Conservation (phyloP, 768 basidiomycete species). For the Tricholoma saponaceum region DNA sequence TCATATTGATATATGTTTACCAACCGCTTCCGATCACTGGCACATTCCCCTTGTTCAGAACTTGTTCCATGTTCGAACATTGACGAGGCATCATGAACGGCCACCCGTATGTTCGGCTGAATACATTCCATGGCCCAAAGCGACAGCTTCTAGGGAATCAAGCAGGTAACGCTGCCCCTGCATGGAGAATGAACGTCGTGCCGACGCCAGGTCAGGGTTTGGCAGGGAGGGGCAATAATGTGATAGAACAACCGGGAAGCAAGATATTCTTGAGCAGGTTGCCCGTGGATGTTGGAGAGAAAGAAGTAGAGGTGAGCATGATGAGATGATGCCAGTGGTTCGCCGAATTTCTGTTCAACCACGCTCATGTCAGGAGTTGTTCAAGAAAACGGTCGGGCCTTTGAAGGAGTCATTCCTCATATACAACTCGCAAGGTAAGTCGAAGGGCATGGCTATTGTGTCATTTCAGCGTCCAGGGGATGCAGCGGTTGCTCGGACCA, state of each 20-base stretch:
- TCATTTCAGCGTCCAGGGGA: constrained; percentile 60
- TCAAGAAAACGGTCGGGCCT: constrained; percentile 73
- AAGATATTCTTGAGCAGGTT: constrained; percentile 65
- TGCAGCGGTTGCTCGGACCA: constrained; percentile 56
- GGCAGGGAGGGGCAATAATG: constrained; percentile 29
- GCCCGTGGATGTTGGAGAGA: constrained; percentile 64
- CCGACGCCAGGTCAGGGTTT: constrained; percentile 9
- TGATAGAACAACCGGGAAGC: constrained; percentile 44
- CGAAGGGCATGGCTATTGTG: constrained; percentile 80
- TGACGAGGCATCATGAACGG: constrained; percentile 10
- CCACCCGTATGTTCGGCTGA: constrained; percentile 31
- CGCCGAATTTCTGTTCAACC: neutral
- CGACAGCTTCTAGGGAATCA: constrained; percentile 53
- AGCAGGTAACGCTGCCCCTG: constrained; percentile 52
- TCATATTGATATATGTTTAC: constrained; percentile 1
- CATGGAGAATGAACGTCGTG: constrained; percentile 46
- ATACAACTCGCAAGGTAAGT: constrained; percentile 67
- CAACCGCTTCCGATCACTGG: neutral
- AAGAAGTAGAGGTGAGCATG: constrained; percentile 59
- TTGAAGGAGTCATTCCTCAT: constrained; percentile 67
- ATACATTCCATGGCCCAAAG: constrained; percentile 51
- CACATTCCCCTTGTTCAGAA: no score
- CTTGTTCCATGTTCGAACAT: neutral
- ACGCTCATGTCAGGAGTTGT: constrained; percentile 50
- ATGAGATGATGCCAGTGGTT: neutral